phyloP scores from a whole-genome alignment of 176 grass and related monocot genomes.

The Cenchrus purpureus region DNA sequence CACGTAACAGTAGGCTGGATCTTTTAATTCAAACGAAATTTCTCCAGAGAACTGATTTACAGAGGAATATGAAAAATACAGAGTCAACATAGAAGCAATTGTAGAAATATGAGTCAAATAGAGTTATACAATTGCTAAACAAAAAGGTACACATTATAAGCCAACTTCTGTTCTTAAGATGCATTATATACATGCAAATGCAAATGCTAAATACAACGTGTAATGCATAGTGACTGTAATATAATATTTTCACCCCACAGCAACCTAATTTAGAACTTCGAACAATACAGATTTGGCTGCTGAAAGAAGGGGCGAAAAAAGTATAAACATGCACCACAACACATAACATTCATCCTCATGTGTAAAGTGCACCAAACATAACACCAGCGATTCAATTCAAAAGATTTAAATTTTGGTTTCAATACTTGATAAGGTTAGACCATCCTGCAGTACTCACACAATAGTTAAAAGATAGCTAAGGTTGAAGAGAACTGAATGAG shows the following conservation, averaged over 20 bases:
- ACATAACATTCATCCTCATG: background rate
- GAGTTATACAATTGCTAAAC: background rate
- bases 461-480: background rate
- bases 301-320: background rate
- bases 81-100: conserved; percentile 18
- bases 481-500: background rate
- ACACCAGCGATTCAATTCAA: conserved; percentile 17
- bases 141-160: conserved; percentile 15
- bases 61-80: conserved; percentile 28
- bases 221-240: background rate
- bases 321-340: conserved; percentile 3
- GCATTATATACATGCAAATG: background rate
- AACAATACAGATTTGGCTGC: background rate
- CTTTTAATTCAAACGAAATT: conserved; percentile 91
- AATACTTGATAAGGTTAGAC: background rate
- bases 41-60: conserved; percentile 76
- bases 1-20: conserved; percentile 73
- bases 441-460: background rate
- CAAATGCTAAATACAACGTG: conserved; percentile 8
- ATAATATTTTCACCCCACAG: too few species aligned
- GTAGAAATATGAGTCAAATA: conserved; percentile 15
- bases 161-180: background rate
- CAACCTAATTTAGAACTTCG: background rate
- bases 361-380: conserved; percentile 4
- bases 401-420: background rate